Evolutionary conservation across 2,329 filamentous ascomycete species (phyloP), one percentile per base, ranked within the genome.

Genomic region (Aspergillus japonicus): DNA sequence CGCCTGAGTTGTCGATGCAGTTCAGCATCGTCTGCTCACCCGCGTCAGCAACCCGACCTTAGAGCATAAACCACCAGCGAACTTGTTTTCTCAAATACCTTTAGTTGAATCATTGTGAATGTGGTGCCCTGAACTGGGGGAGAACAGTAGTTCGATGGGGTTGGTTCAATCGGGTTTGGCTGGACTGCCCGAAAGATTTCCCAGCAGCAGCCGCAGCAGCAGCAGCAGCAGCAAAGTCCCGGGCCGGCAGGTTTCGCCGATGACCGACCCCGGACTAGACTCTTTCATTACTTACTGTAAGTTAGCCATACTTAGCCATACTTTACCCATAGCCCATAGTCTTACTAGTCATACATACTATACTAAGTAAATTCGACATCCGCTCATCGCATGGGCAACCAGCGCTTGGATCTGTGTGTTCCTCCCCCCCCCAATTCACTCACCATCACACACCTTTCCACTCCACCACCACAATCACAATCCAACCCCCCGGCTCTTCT

Each of bases 1-100:
- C 95, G 75, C 95, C 95, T 66, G 95, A 98, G 83, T 97, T 99
- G 89, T 99, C 95, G 87, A 99, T 98, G 88, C 95, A 98, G 81
- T 95, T 97, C 71, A 99, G 86, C 87, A 99, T 92, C 75, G 93
- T 90, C 95, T 97, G 68, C 24, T 12, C 10, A 5, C 3, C 19
- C 24, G 29, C 29, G 52, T 67, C 54, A 69, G 64, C 52, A 39
- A 19, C 21, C 50, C 53, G 33, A 12, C 21, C 14, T 14, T 19
- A 11, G 1, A 14, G 47, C 64, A 21, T 21, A 21, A 21, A 21
- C 21, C 21, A 21, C 11, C 33, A 14, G 33, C 31, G 14, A 16
- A 11, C 19, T 19, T 39, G 3, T 4, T 35, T 14, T 2, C n/a
- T 2, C 29, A 58, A 63, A 44, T 56, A 78, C 90, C 88, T 94